These are phyloP conservation scores for Neofusicoccum parvum DNA, from an alignment of 2,329 filamentous ascomycete genomes.

Conservation along the genomic window DNA sequence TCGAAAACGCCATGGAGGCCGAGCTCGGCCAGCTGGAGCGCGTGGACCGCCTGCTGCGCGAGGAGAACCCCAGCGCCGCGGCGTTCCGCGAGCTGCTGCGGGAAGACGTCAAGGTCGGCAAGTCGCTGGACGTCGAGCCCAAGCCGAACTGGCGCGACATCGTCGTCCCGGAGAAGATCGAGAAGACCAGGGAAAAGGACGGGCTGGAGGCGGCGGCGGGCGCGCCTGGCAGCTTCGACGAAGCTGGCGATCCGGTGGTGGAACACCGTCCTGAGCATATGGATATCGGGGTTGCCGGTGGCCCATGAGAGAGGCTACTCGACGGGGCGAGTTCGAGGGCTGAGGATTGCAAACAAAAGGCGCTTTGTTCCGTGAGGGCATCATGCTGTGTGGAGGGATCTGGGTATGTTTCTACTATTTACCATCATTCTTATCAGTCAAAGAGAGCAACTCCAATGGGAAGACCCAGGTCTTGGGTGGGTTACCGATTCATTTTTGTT, in stretches of 20 bases:
- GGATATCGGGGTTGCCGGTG: constrained; percentile 6
- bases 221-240: neutral
- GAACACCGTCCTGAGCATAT: constrained; percentile 4
- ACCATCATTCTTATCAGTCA: neutral
- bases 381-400: neutral
- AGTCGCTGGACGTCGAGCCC: constrained; percentile 5
- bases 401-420: neutral
- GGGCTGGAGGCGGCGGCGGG: neutral
- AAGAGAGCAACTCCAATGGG: neutral
- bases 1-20: constrained; percentile 75
- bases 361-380: neutral
- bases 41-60: constrained; percentile 36
- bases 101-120: constrained; percentile 32
- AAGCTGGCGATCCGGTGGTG: neutral
- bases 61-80: constrained; percentile 31
- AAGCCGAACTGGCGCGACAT: constrained; percentile 14
- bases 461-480: neutral
- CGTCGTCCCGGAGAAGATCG: neutral
- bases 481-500: neutral
- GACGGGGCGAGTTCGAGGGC: neutral
- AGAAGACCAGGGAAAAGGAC: constrained; percentile 1
- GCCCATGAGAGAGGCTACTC: neutral
- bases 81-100: constrained; percentile 38
- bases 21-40: constrained; percentile 54
- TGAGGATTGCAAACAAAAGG: neutral